Base-by-base conservation (phyloP, 2,329 filamentous ascomycete genomes). In the Ophiostoma tasmaniense region DNA sequence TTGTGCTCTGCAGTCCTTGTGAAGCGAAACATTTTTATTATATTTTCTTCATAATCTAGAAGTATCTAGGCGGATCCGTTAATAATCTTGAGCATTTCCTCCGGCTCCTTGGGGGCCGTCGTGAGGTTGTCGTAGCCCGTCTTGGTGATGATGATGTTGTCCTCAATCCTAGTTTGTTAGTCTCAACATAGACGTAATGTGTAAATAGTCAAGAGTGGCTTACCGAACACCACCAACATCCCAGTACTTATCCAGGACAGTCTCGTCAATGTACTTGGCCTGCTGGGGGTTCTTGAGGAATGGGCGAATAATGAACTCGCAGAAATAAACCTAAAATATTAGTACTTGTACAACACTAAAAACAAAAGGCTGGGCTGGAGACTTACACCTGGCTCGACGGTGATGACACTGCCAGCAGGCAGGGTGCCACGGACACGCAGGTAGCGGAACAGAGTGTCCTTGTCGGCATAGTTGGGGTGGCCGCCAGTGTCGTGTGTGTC, bases 401-500 rank as follows among this genome's bases (percentile, higher is more conserved):
- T 99, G 67, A 99, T 89, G 30, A 99, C 92, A 66, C 89, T 89
- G 8, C 90, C 90, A 0, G 88, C 89, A 0, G 92, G 92, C 65
- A 97, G 78, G 28, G 80, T 84, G 14, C 91, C 89, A 67, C 95
- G 83, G 52, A 96, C 89, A 62, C 95, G 84, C 71, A 99, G 81
- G 76, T 97, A 98, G 67, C 87, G 85, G 80, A 97, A 98, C 84
- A 97, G 87, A 45, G 86, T 82, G 77, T 99, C 93, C 70, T 85
- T 81, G 76, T 99, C 95, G 10, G 82, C 82, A 74, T 91, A 92
- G 78, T 93, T 90, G 45, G 90, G 83, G 76, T 92, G 88, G 28
- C 91, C 91, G 71, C 90, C 90, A 0, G 88, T 90, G 75, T 97
- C 93, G 77, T 97, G 93, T 1, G 93, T 96, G 77, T 97, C 93